phyloP scores from a whole-genome alignment of 1,284 basidiomycete genomes.

The Cutaneotrichosporon dermatis region DNA sequence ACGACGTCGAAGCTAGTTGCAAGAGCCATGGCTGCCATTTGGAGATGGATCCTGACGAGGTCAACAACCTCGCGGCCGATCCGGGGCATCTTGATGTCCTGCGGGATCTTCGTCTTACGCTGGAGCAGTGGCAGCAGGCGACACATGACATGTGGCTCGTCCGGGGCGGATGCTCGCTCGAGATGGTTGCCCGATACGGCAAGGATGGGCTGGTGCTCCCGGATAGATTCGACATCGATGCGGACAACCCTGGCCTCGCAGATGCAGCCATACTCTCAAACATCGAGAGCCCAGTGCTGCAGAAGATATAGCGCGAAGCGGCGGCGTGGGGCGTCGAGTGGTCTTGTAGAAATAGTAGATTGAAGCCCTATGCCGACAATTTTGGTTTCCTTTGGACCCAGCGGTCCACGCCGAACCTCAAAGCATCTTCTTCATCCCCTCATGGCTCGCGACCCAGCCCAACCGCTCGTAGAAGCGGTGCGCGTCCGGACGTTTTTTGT shows the following conservation, averaged over 20 bases:
- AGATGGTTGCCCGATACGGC: conserved; percentile 12
- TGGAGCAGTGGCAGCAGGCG: conserved; percentile 23
- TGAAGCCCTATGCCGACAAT: too few relatives aligned
- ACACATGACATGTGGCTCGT: conserved; percentile 23
- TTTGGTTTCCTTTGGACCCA: too few relatives aligned
- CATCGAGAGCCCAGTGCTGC: neutral
- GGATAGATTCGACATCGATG: conserved; percentile 12
- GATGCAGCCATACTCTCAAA: neutral
- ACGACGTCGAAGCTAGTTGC: conserved; percentile 12
- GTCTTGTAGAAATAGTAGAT: too few relatives aligned
- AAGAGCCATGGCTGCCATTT: conserved; percentile 13
- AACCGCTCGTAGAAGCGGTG: neutral
- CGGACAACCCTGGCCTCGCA: conserved; percentile 1
- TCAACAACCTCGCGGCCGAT: conserved; percentile 22
- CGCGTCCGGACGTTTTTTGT: neutral
- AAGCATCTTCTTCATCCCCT: neutral
- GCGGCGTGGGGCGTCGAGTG: too few relatives aligned
- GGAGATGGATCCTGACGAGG: conserved; percentile 23
- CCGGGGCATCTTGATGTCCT: conserved; percentile 9
- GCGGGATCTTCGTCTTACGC: conserved; percentile 4
- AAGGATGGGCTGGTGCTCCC: conserved; percentile 4
- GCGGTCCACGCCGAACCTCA: neutral
- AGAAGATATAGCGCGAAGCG: neutral
- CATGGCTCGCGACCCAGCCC: neutral
- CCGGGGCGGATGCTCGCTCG: conserved; percentile 16